These are phyloP conservation scores for Calocybe gambosa DNA, from an alignment of 1,284 basidiomycete species.

Conservation along the genomic window DNA sequence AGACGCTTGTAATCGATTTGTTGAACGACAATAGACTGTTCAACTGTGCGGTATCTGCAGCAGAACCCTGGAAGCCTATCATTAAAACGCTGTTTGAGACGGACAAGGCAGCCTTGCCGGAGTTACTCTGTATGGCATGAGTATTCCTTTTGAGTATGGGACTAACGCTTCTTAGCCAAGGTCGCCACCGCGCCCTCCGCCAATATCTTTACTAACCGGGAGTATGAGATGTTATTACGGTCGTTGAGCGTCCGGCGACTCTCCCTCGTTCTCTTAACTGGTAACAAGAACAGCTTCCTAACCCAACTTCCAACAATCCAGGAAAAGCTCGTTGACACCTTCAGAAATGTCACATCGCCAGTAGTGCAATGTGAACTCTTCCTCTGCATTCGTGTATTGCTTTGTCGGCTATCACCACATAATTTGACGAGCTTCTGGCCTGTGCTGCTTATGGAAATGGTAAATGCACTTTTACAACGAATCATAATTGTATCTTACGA, in stretches of 20 bases:
- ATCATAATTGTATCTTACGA: not conserved
- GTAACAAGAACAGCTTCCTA: slow-evolving; percentile 87
- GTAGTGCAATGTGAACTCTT: slow-evolving; percentile 93
- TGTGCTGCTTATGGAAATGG: slow-evolving; percentile 88
- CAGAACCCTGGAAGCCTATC: slow-evolving; percentile 71
- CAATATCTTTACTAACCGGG: slow-evolving; percentile 95
- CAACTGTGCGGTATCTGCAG: slow-evolving; percentile 54
- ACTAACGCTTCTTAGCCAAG: slow-evolving; percentile 45
- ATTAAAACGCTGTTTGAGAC: slow-evolving; percentile 77
- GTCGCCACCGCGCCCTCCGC: slow-evolving; percentile 83
- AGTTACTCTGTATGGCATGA: slow-evolving; percentile 63
- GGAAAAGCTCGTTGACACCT: slow-evolving; percentile 92
- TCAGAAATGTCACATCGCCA: slow-evolving; percentile 77
- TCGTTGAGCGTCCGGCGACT: slow-evolving; percentile 85
- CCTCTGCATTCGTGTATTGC: slow-evolving; percentile 85
- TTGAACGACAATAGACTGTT: slow-evolving; percentile 88
- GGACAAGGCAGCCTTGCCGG: slow-evolving; percentile 83
- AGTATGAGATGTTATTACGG: slow-evolving; percentile 88
- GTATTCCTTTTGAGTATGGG: not conserved
- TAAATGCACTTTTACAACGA: slow-evolving; percentile 32
- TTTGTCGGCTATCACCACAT: slow-evolving; percentile 88
- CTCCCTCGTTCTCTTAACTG: slow-evolving; percentile 80
- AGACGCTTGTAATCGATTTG: slow-evolving; percentile 71
- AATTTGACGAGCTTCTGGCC: slow-evolving; percentile 98
- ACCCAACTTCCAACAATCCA: slow-evolving; percentile 89